Evolutionary conservation across 2,329 filamentous ascomycete species (phyloP).

Genomic region (Zopfia rhizophila): DNA sequence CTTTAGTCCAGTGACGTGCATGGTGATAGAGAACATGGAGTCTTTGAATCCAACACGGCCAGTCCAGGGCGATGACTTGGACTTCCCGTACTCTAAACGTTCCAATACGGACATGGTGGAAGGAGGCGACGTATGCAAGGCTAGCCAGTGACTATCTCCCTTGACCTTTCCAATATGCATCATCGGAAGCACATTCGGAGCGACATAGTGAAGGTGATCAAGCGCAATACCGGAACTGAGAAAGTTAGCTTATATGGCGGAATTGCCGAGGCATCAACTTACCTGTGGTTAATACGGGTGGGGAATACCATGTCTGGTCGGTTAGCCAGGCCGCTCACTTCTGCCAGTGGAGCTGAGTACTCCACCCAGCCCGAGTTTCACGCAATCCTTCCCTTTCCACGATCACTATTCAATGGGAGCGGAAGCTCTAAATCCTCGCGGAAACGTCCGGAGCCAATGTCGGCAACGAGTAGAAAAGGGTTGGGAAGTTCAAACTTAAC

Average conservation of each 20-base stretch:
- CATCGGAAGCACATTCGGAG: conserved; percentile 9
- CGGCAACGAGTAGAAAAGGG: conserved; percentile 6
- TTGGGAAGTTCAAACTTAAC: conserved; percentile 1
- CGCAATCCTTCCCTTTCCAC: conserved; percentile 16
- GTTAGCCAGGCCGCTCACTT: conserved; percentile 13
- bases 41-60: conserved; percentile 38
- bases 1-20: conserved; percentile 30
- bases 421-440: conserved; percentile 3
- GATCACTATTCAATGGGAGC: conserved; percentile 4
- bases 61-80: neutral
- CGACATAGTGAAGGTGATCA: conserved; percentile 14
- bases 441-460: conserved; percentile 6
- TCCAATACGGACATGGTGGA: conserved; percentile 4
- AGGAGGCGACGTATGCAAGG: neutral
- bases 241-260: neutral
- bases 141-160: conserved; percentile 1
- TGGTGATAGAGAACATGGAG: conserved; percentile 35
- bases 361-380: conserved; percentile 19
- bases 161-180: conserved; percentile 1
- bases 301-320: conserved; percentile 10
- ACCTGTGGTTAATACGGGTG: neutral
- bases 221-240: conserved; percentile 1
- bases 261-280: neutral
- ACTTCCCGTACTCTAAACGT: neutral
- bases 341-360: conserved; percentile 12